Evolutionary conservation across 192 early-diverging fungal genomes (phyloP).

Genomic region (Backusella circina): DNA sequence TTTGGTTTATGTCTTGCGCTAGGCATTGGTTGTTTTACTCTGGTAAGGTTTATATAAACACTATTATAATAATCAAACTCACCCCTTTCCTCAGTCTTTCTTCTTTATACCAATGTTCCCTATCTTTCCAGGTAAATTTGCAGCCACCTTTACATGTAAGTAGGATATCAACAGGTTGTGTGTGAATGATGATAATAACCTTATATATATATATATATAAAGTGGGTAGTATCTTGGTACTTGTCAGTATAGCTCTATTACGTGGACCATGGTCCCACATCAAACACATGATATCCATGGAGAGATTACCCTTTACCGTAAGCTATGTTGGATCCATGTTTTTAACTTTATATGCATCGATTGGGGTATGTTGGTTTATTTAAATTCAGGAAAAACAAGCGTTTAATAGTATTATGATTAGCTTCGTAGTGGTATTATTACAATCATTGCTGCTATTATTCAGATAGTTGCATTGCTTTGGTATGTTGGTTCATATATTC

Average conservation of each 20-base stretch:
- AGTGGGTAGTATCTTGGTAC: slow-evolving; percentile 45
- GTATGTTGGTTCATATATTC: slow-evolving; percentile 74
- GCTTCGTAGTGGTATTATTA: slow-evolving; percentile 64
- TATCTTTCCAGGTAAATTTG: slow-evolving; percentile 71
- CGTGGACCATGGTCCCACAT: slow-evolving; percentile 79
- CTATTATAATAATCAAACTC: not conserved
- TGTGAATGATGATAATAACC: too few species aligned
- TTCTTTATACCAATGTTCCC: slow-evolving; percentile 62
- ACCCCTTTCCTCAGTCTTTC: slow-evolving; percentile 37
- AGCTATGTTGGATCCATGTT: slow-evolving; percentile 81
- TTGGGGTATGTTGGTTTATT: slow-evolving; percentile 55
- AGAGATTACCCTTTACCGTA: slow-evolving; percentile 77
- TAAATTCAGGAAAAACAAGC: too few species aligned
- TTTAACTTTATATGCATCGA: slow-evolving; percentile 81
- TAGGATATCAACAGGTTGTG: not conserved
- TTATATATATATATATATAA: too few species aligned
- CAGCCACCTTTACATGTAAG: slow-evolving; percentile 75
- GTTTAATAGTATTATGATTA: slow-evolving; percentile 30
- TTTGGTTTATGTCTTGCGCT: slow-evolving; percentile 49
- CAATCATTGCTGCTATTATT: slow-evolving; percentile 72
- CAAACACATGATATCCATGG: slow-evolving; percentile 71
- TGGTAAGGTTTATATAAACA: not conserved
- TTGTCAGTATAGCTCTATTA: slow-evolving; percentile 64
- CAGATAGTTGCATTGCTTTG: slow-evolving; percentile 81
- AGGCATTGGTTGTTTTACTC: slow-evolving; percentile 45